Evolutionary conservation across 1,139 yeast species (phyloP).

Genomic region (Magnusiomyces magnusii): DNA sequence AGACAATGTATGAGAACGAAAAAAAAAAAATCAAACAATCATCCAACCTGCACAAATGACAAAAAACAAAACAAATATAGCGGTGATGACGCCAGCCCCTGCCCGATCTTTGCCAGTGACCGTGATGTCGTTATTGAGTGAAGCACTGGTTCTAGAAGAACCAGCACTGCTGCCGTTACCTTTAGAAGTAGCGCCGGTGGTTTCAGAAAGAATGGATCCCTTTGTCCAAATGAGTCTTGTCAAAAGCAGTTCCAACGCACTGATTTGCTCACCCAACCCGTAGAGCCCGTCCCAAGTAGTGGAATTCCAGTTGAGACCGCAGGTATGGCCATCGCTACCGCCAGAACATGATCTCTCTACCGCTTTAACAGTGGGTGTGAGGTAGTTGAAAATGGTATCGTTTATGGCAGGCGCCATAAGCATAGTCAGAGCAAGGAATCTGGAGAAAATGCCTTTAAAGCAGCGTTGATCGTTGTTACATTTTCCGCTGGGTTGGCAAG

Average conservation of each 20-base stretch:
- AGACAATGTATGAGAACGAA: too few species aligned
- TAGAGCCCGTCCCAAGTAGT: slow-evolving; percentile 69
- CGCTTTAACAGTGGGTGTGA: slow-evolving; percentile 60
- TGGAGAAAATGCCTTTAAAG: slow-evolving; percentile 72
- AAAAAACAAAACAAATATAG: slow-evolving; percentile 57
- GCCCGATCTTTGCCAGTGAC: slow-evolving; percentile 54
- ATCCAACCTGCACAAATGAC: slow-evolving; percentile 71
- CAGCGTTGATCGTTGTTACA: slow-evolving; percentile 90
- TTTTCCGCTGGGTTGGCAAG: slow-evolving; percentile 54
- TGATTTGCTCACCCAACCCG: slow-evolving; percentile 95
- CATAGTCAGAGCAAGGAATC: slow-evolving; percentile 57
- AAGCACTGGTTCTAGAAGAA: slow-evolving; percentile 11
- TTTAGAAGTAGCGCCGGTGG: slow-evolving; percentile 42
- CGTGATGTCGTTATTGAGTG: slow-evolving; percentile 7
- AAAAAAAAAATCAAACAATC: slow-evolving; percentile 35
- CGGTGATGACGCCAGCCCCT: slow-evolving; percentile 83
- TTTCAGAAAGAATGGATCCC: slow-evolving; percentile 39
- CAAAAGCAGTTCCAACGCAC: slow-evolving; percentile 72
- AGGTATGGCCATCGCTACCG: slow-evolving; percentile 81
- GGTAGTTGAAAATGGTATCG: slow-evolving; percentile 40
- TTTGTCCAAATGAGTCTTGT: slow-evolving; percentile 38
- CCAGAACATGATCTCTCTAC: slow-evolving; percentile 83
- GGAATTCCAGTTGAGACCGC: slow-evolving; percentile 74
- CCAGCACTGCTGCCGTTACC: slow-evolving; percentile 32
- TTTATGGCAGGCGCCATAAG: slow-evolving; percentile 12